These are phyloP conservation scores for Fraxinus dipetala DNA, from an alignment of 305 asterid species.

Conservation along the genomic window DNA sequence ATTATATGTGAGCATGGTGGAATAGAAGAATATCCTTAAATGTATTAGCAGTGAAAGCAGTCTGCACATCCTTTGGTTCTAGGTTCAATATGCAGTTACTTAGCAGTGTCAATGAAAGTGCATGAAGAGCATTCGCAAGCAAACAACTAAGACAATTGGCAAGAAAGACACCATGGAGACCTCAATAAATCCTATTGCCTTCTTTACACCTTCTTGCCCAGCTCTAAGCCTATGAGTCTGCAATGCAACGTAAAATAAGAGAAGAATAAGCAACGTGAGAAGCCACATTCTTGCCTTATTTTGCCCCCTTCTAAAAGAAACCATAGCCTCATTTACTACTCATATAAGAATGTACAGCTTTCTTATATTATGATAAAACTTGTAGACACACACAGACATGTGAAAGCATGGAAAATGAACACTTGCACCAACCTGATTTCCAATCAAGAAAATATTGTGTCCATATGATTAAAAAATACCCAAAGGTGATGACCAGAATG, in stretches of 20 bases:
- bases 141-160: conserved; percentile 2
- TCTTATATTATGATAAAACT: background rate
- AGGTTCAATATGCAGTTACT: background rate
- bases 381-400: background rate
- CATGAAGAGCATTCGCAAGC: no score
- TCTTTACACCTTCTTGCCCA: conserved; percentile 59
- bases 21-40: conserved; percentile 3
- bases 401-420: background rate
- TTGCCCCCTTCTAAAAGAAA: background rate
- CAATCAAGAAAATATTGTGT: conserved; percentile 5
- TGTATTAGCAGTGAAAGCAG: background rate
- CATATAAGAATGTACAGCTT: background rate
- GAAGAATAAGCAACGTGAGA: background rate
- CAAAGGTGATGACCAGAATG: background rate
- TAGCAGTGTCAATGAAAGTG: conserved; percentile 4
- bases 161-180: conserved; percentile 32
- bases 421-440: background rate
- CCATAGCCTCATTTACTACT: background rate
- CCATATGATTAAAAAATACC: background rate
- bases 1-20: background rate
- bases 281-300: conserved; percentile 9
- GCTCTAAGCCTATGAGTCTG: conserved; percentile 84
- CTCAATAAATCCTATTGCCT: conserved; percentile 71
- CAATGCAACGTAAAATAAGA: conserved; percentile 16
- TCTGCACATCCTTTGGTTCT: conserved; percentile 21